phyloP scores from a whole-genome alignment of 495 filamentous ascomycete genomes.

The Aspergillus funiculosus region DNA sequence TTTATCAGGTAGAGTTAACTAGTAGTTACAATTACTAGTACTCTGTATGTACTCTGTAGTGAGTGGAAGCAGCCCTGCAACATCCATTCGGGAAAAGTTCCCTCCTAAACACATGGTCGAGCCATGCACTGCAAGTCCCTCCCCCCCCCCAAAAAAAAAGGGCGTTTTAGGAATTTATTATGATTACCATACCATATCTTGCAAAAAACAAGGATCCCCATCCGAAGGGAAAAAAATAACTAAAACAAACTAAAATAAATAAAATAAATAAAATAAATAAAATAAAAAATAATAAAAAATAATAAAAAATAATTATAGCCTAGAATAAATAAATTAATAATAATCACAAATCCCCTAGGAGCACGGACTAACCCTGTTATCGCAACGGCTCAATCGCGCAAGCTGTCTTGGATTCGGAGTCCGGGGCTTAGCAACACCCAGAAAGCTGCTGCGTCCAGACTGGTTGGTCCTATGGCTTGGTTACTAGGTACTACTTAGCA shows the following conservation, averaged over 20 bases:
- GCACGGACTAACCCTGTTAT: slow-evolving; percentile 31
- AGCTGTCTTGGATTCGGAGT: slow-evolving; percentile 14
- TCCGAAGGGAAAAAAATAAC: slow-evolving; percentile 4
- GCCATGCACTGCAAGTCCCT: slow-evolving; percentile 12
- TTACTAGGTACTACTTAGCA: no score
- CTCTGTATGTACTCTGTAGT: no score
- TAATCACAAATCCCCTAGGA: slow-evolving; percentile 12
- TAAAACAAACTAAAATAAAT: slow-evolving; percentile 2
- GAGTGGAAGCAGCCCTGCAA: slow-evolving; percentile 26
- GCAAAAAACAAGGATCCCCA: slow-evolving; percentile 1
- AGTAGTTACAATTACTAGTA: no score
- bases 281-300: slow-evolving; percentile 3
- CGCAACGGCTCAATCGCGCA: slow-evolving; percentile 23
- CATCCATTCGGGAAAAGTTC: slow-evolving; percentile 24
- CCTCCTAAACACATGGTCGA: slow-evolving; percentile 24
- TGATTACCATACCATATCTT: slow-evolving; percentile 6
- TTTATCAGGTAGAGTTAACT: no score
- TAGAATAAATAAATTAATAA: slow-evolving; percentile 5
- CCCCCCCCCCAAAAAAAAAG: neutral
- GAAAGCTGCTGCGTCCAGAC: slow-evolving; percentile 16
- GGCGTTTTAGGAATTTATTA: no score
- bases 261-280: slow-evolving; percentile 10
- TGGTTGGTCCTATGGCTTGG: slow-evolving; percentile 28
- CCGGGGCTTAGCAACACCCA: slow-evolving; percentile 30
- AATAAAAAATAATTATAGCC: no score